Evolutionary conservation across 2,329 filamentous ascomycete genomes (phyloP), one percentile per base, ranked within the genome.

Genomic region (Calonectria hawksworthii): DNA sequence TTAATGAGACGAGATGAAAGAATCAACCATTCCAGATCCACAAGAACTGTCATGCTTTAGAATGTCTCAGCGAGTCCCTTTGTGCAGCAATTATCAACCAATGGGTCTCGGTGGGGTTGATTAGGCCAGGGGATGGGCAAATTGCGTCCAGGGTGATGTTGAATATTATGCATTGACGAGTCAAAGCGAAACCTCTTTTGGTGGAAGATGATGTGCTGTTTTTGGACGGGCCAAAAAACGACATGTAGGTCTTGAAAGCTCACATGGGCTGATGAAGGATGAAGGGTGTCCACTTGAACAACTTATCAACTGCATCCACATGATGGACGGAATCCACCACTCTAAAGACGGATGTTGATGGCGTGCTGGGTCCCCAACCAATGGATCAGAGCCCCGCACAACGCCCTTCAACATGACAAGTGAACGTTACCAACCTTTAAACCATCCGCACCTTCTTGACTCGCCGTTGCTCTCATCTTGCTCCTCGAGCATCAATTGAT

Each of bases 1-100:
- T 75, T 80, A 80, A 80, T 80, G 75, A 76, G 59, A 80, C 69
- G 54, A 77, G 65, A 75, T 73, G 64, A 75, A 72, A 72, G 72
- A 72, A 68, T 74, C 56, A 54, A 51, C 66, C 34, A 38, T 70
- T 30, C 36, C 34, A 23, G 63, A 54, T 32, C 16, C 28, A 28
- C 41, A 47, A 47, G 28, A 30, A 28, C 28, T n/a, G 47, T 26
- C 61, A 34, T 36, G 38, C 36, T 51, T 54, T 36, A 26, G 34
- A 28, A 38, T 64, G 36, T 64, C 54, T 51, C 50, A 50, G 52
- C 30, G n/a, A 16, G 38, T 69, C 59, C 44, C 54, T 23, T 69
- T 32, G 38, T 50, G 61, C 50, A 59, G 36, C 36, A 26, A 65
- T 51, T 10, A 38, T 47, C 23, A 41, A 28, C 47, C 21, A 54